Percentiles rank a stretch among this genome's conserved stretches.
These are phyloP conservation scores for Pythium insidiosum DNA, from an alignment of 352 stramenopile species.

Conservation along the genomic window DNA sequence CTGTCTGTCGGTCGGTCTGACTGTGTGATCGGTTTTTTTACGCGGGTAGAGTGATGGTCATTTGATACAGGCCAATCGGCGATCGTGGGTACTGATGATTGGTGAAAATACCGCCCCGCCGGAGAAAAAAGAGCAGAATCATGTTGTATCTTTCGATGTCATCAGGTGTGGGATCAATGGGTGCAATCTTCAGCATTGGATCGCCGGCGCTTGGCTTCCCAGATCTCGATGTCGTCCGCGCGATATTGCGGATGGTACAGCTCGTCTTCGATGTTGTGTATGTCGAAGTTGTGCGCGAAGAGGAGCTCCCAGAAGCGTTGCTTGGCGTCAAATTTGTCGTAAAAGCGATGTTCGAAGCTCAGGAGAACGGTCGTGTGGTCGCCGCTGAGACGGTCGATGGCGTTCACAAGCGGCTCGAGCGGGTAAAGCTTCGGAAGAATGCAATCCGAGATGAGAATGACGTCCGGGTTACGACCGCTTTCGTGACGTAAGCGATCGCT, in stretches of 20 bases:
- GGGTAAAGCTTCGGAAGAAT: conserved; percentile 95
- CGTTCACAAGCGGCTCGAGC: conserved; percentile 90
- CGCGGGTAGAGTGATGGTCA: too few relatives aligned
- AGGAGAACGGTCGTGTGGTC: conserved; percentile 59
- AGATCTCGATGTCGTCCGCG: conserved; percentile 88
- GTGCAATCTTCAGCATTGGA: too few relatives aligned
- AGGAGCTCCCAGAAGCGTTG: conserved; percentile 73
- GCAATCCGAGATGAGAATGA: conserved; percentile 93
- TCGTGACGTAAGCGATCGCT: conserved; percentile 20
- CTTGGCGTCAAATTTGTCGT: conserved; percentile 76
- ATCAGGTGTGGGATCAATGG: too few relatives aligned
- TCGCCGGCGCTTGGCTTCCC: conserved; percentile 27
- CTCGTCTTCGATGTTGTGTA: conserved; percentile 35
- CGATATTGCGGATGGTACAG: conserved; percentile 72
- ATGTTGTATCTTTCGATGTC: too few relatives aligned
- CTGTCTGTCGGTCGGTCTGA: too few relatives aligned
- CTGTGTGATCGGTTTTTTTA: too few relatives aligned
- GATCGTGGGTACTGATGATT: too few relatives aligned
- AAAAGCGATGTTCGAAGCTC: conserved; percentile 85
- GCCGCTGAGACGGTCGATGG: conserved; percentile 62
- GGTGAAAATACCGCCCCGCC: too few relatives aligned
- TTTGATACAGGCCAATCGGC: too few relatives aligned
- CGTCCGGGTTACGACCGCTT: conserved; percentile 25
- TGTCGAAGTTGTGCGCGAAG: conserved; percentile 24
- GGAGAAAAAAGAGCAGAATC: too few relatives aligned